Evolutionary conservation across 345 rosid species (phyloP).

Genomic region (Populus nigra): DNA sequence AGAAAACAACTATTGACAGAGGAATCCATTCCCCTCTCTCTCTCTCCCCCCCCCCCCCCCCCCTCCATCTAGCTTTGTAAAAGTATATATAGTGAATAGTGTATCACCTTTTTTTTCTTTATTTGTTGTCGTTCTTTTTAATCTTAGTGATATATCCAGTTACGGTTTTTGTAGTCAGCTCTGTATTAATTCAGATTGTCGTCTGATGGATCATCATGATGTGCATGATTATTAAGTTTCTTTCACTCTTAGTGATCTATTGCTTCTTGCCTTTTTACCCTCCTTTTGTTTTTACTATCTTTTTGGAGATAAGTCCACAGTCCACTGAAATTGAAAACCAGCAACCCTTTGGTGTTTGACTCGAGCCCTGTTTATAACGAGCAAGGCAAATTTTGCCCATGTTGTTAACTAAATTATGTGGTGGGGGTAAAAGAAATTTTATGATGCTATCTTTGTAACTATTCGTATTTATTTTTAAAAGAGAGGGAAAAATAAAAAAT

Average conservation of each 20-base stretch:
- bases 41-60: not conserved
- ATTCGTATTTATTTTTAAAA: no score
- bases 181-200: not conserved
- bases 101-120: not conserved
- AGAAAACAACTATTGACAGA: slow-evolving; percentile 24
- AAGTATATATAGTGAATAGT: not conserved
- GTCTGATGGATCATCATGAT: not conserved
- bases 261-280: not conserved
- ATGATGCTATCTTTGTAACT: no score
- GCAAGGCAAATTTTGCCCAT: not conserved
- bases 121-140: not conserved
- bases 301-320: not conserved
- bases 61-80: not conserved
- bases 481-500: no score
- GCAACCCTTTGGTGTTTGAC: not conserved
- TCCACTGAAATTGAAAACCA: not conserved
- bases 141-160: not conserved
- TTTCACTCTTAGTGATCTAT: not conserved
- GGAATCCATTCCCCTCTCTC: slow-evolving; percentile 22
- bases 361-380: not conserved
- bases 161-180: not conserved
- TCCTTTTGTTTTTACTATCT: not conserved
- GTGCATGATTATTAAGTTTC: not conserved
- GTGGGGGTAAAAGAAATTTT: no score
- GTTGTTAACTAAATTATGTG: not conserved